These are phyloP conservation scores for Bretziella fagacearum DNA, from an alignment of 2,329 filamentous ascomycete genomes.

Conservation along the genomic window DNA sequence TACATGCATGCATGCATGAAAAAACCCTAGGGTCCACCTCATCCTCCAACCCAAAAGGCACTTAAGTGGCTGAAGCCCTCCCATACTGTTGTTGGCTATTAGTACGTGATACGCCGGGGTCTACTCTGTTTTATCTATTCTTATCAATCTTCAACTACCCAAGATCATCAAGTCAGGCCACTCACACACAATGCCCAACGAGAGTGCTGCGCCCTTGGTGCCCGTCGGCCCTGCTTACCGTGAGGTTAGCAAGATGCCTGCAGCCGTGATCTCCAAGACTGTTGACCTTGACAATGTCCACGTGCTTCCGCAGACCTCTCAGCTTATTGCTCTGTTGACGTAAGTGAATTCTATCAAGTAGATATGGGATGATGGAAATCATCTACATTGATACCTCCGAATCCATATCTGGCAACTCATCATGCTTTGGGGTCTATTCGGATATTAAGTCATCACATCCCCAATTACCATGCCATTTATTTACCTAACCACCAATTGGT, in stretches of 20 bases:
- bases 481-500: too few species aligned
- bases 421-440: not conserved
- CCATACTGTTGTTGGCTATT: too few species aligned
- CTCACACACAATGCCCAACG: slow-evolving; percentile 5
- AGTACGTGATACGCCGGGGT: too few species aligned
- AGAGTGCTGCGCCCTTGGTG: slow-evolving; percentile 24
- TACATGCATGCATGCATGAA: not conserved
- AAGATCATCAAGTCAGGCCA: not conserved
- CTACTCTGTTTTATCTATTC: too few species aligned
- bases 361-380: not conserved
- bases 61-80: too few species aligned
- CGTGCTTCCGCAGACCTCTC: slow-evolving; percentile 79
- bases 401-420: not conserved
- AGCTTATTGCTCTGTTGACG: slow-evolving; percentile 94
- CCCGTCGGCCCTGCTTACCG: slow-evolving; percentile 63
- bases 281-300: slow-evolving; percentile 76
- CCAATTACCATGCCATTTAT: not conserved
- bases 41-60: not conserved
- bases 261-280: slow-evolving; percentile 71
- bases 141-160: too few species aligned
- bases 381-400: not conserved
- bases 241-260: slow-evolving; percentile 59
- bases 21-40: not conserved
- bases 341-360: slow-evolving; percentile 36
- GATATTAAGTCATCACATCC: not conserved